These are phyloP conservation scores for Diaporthe ampelina DNA, from an alignment of 2,329 filamentous ascomycete genomes.

Conservation along the genomic window DNA sequence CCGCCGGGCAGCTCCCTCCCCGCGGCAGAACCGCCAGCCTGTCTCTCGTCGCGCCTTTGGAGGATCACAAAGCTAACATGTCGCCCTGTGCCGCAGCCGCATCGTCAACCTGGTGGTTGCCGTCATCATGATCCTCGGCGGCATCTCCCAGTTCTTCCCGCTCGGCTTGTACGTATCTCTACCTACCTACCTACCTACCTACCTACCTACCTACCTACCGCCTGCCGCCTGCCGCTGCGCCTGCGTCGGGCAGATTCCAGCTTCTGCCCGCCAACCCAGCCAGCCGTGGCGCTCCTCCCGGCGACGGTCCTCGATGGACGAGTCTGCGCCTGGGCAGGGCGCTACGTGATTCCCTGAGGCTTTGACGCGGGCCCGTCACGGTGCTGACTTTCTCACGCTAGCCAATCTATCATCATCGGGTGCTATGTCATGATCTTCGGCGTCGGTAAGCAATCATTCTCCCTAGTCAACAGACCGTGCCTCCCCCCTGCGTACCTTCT, in stretches of 20 bases:
- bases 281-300: neutral
- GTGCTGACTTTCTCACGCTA: conserved; percentile 50
- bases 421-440: conserved; percentile 94
- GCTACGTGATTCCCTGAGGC: neutral
- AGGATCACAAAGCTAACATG: conserved; percentile 51
- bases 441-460: conserved; percentile 69
- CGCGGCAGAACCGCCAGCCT: neutral
- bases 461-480: neutral
- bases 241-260: conserved; percentile 51
- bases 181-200: conserved; percentile 57
- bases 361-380: neutral
- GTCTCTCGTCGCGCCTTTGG: neutral
- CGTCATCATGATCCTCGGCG: conserved; percentile 88
- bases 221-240: conserved; percentile 55
- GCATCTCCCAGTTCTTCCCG: conserved; percentile 79
- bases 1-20: neutral
- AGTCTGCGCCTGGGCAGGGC: neutral
- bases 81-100: conserved; percentile 71
- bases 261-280: conserved; percentile 46
- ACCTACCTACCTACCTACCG: conserved; percentile 55
- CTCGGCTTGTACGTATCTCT: conserved; percentile 67
- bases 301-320: conserved; percentile 7
- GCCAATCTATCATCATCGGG: conserved; percentile 82
- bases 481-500: too few species aligned
- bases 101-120: conserved; percentile 93